These are phyloP conservation scores for Fraxinus latifolia DNA, from an alignment of 305 asterid genomes.

Conservation along the genomic window DNA sequence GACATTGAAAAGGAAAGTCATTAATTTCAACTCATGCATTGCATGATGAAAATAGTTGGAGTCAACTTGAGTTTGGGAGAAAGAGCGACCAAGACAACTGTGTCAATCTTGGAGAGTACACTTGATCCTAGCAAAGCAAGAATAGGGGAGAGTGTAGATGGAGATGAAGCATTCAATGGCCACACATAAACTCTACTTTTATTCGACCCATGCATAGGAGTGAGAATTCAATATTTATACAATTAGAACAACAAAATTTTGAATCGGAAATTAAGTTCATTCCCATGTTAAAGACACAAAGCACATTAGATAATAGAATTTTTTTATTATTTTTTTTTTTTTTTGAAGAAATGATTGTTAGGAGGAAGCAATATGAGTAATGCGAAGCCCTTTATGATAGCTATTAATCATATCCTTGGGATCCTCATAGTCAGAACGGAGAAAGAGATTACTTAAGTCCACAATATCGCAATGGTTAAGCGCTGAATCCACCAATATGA, in stretches of 20 bases:
- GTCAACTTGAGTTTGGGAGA: not conserved
- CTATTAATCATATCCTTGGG: too few species aligned
- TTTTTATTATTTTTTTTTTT: too few species aligned
- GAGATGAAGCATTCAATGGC: not conserved
- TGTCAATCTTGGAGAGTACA: not conserved
- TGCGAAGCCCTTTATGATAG: too few species aligned
- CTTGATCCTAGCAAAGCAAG: not conserved
- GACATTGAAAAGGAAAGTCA: constrained; percentile 13
- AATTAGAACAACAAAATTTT: not conserved
- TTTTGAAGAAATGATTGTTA: too few species aligned
- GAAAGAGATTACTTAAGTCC: too few species aligned
- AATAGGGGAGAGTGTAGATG: not conserved
- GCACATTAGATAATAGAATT: not conserved
- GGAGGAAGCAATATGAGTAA: not conserved
- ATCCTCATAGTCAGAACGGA: too few species aligned
- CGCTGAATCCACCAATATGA: too few species aligned
- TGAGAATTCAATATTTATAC: not conserved
- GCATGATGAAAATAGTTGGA: not conserved
- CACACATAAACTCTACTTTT: not conserved
- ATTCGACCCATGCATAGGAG: not conserved
- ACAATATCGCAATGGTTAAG: too few species aligned
- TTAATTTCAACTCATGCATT: constrained; percentile 8
- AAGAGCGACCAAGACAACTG: not conserved
- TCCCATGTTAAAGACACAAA: not conserved
- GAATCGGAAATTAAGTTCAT: not conserved